Percentiles rank a stretch among this genome's conserved stretches.
These are phyloP conservation scores for Candida xyloterini DNA, from an alignment of 805 yeast species.

Conservation along the genomic window DNA sequence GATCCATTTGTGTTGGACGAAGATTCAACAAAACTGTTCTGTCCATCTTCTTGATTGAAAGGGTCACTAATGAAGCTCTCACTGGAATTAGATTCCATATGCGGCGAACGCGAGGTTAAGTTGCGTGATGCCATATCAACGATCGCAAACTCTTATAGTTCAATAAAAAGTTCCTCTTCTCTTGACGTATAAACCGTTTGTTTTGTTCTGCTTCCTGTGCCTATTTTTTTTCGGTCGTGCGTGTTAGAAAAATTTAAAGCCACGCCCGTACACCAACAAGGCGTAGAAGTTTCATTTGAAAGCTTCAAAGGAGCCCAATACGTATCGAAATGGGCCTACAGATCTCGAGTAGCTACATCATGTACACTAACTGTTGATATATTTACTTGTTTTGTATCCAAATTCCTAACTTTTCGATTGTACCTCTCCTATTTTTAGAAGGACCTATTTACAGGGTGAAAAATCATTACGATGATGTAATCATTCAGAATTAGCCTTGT, in stretches of 20 bases:
- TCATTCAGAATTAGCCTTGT: conserved; percentile 15
- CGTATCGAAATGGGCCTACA: background rate
- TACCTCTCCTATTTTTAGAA: conserved; percentile 7
- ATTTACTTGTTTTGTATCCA: no score
- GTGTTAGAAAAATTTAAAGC: conserved; percentile 3
- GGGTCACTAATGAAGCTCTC: conserved; percentile 27
- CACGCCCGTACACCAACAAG: conserved; percentile 6
- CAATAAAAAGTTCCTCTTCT: conserved; percentile 4
- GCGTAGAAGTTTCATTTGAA: background rate
- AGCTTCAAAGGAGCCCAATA: no score
- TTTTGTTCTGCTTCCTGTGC: conserved; percentile 13
- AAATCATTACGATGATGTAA: background rate
- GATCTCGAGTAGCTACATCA: background rate
- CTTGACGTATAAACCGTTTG: conserved; percentile 3
- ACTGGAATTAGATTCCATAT: conserved; percentile 28
- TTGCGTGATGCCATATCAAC: conserved; percentile 32
- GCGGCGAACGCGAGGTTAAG: conserved; percentile 34
- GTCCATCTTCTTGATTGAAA: conserved; percentile 32
- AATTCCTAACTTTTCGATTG: no score
- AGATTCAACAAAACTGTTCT: conserved; percentile 29
- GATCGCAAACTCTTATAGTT: background rate
- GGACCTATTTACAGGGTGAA: conserved; percentile 3
- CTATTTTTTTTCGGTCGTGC: conserved; percentile 10
- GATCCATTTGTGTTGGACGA: conserved; percentile 22
- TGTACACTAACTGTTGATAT: background rate